Percentiles rank a stretch among this genome's conserved stretches.
phyloP scores from a whole-genome alignment of 805 yeast species.

The Brettanomyces sp. region DNA sequence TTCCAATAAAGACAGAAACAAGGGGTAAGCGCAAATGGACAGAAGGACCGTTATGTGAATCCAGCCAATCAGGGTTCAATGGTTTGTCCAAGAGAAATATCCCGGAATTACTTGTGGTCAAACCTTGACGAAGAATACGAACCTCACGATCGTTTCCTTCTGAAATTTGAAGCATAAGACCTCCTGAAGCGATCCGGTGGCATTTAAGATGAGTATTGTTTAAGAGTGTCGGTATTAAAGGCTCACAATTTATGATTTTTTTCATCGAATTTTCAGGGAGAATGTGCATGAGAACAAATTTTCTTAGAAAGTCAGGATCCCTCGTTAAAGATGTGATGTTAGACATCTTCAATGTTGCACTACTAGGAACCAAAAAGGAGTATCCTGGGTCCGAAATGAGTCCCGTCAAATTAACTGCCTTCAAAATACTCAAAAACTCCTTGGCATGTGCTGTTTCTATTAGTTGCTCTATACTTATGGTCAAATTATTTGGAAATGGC shows the following conservation, averaged over 20 bases:
- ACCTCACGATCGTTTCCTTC: slow-evolving; percentile 51
- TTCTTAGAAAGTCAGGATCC: slow-evolving; percentile 28
- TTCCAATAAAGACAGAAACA: slow-evolving; percentile 59
- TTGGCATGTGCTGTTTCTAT: slow-evolving; percentile 43
- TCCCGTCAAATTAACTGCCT: slow-evolving; percentile 31
- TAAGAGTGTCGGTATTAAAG: slow-evolving; percentile 32
- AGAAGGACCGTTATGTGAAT: slow-evolving; percentile 20
- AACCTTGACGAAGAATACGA: slow-evolving; percentile 51
- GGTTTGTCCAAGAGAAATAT: slow-evolving; percentile 62
- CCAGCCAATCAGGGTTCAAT: slow-evolving; percentile 55
- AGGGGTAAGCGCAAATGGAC: slow-evolving; percentile 57
- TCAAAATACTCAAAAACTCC: slow-evolving; percentile 36
- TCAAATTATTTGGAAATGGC: slow-evolving; percentile 46
- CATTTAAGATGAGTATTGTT: slow-evolving; percentile 37
- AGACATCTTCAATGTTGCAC: slow-evolving; percentile 41
- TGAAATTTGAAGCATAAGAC: slow-evolving; percentile 29
- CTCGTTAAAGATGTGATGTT: slow-evolving; percentile 37
- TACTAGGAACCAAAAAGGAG: slow-evolving; percentile 69
- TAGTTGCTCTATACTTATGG: slow-evolving; percentile 46
- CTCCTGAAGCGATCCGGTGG: slow-evolving; percentile 29
- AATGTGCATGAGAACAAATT: slow-evolving; percentile 59
- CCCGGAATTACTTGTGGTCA: slow-evolving; percentile 41
- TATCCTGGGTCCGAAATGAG: slow-evolving; percentile 31
- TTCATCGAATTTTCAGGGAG: slow-evolving; percentile 48
- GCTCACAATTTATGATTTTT: slow-evolving; percentile 39